Conservation (phyloP, 164 flowering plant genomes). For the Euptelea pleiosperma region DNA sequence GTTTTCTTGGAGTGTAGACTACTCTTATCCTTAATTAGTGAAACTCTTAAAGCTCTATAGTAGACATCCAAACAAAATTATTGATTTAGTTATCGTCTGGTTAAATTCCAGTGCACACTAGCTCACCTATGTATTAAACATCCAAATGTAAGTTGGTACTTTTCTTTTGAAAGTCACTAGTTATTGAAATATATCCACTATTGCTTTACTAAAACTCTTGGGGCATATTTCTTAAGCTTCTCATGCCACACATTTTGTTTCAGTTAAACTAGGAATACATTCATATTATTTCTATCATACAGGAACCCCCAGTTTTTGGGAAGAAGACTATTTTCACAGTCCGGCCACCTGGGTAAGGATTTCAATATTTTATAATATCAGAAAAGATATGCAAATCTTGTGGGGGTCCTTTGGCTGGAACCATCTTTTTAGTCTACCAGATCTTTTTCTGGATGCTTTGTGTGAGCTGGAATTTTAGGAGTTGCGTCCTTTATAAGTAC, state of each 20-base stretch:
- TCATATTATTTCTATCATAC: slow-evolving; percentile 15
- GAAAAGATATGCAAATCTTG: not conserved
- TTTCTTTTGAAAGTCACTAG: not conserved
- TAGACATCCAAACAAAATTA: not conserved
- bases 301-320: slow-evolving; percentile 96
- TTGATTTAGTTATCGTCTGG: too few species aligned
- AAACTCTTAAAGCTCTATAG: not conserved
- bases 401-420: not conserved
- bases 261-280: not conserved
- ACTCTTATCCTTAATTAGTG: not conserved
- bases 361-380: not conserved
- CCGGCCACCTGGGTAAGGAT: slow-evolving; percentile 67
- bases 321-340: slow-evolving; percentile 75
- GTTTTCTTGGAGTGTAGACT: not conserved
- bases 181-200: too few species aligned
- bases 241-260: not conserved
- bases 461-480: too few species aligned
- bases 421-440: too few species aligned
- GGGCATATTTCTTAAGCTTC: not conserved
- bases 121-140: not conserved
- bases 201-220: not conserved
- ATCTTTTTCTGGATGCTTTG: too few species aligned
- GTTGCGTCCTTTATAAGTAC: too few species aligned
- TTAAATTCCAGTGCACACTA: not conserved
- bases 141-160: not conserved